A percentile compares a stretch with the other conserved stretches of the same genome.
Conservation (phyloP, 169 alveolate species). For the Plasmodium inui region DNA sequence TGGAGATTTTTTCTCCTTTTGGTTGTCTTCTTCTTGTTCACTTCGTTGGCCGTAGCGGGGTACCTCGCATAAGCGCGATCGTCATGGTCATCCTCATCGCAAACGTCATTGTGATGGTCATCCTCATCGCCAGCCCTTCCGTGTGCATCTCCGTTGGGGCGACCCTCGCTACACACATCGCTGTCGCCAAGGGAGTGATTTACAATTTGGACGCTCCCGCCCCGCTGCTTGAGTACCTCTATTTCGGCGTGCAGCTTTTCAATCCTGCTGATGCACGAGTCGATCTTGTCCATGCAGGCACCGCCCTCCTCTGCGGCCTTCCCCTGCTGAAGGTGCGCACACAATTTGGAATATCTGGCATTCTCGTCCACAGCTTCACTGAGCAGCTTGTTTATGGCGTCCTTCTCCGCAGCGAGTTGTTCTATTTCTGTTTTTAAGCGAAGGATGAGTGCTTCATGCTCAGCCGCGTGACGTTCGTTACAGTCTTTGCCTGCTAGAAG, state of each 20-base stretch:
- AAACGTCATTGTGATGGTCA: no score
- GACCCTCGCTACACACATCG: neutral
- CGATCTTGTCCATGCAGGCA: neutral
- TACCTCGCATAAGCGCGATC: neutral
- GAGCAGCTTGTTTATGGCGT: neutral
- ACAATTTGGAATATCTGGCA: neutral
- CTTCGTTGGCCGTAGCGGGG: neutral
- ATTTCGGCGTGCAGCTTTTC: constrained; percentile 26
- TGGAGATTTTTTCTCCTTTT: neutral
- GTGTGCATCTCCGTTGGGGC: neutral
- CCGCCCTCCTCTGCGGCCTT: neutral
- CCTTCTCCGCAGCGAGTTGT: neutral
- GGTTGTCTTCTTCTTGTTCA: neutral
- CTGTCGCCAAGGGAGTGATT: no score
- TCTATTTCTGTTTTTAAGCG: neutral
- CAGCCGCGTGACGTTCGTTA: neutral
- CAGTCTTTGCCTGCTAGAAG: no score
- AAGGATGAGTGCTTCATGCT: neutral
- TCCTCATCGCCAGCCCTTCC: neutral
- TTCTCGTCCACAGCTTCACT: neutral
- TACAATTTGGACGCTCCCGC: neutral
- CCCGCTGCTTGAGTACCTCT: neutral
- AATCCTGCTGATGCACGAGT: constrained; percentile 12
- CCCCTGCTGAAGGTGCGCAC: neutral
- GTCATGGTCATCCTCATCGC: neutral